Percentiles rank a stretch among this genome's conserved stretches.
Conservation (phyloP, 805 yeast species). For the Candida oleophila region DNA sequence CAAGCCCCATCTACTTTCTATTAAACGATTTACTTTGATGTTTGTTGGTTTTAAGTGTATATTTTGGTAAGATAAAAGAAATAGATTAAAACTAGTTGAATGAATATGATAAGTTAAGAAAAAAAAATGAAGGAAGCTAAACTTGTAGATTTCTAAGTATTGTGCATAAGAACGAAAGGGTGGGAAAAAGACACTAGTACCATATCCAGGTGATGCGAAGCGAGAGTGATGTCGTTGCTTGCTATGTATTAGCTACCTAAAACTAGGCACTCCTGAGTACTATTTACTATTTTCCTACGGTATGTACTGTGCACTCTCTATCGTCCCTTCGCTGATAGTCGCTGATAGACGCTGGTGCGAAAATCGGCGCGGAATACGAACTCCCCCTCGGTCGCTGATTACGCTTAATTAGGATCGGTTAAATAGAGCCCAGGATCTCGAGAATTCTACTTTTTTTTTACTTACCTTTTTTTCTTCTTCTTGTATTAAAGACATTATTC, state of each 20-base stretch:
- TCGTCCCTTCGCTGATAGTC: too few relatives aligned
- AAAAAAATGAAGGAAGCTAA: background rate
- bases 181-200: too few relatives aligned
- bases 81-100: conserved; percentile 7
- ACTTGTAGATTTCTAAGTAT: too few relatives aligned
- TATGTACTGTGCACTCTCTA: too few relatives aligned
- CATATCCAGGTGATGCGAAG: too few relatives aligned
- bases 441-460: background rate
- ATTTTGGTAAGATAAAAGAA: conserved; percentile 2
- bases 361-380: background rate
- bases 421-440: background rate
- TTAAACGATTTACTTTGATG: conserved; percentile 44
- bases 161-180: too few relatives aligned
- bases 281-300: too few relatives aligned
- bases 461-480: background rate
- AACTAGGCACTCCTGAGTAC: too few relatives aligned
- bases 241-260: too few relatives aligned
- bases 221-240: too few relatives aligned
- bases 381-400: background rate
- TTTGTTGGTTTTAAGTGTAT: conserved; percentile 6
- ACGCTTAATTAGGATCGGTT: too few relatives aligned
- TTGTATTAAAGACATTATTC: background rate
- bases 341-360: background rate
- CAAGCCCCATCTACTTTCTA: conserved; percentile 97
- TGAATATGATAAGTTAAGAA: conserved; percentile 2